Evolutionary conservation across 129 eudicot genomes (phyloP).

Genomic region (Logfia minima): DNA sequence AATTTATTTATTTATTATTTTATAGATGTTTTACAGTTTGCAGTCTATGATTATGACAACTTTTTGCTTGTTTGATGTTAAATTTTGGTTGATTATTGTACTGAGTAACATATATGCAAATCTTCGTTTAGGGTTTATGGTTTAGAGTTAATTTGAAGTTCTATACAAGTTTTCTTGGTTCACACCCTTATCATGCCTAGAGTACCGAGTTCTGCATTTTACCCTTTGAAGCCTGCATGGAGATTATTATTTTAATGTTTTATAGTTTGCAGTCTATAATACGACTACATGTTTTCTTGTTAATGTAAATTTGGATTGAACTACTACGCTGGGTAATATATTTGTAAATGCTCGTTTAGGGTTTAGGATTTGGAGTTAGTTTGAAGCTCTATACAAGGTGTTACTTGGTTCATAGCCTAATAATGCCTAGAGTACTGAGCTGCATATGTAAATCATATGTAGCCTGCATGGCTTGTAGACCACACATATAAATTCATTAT

Average conservation of each 20-base stretch:
- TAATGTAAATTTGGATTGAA: not conserved
- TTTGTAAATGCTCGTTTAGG: not conserved
- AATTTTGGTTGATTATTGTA: too few species aligned
- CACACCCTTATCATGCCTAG: not conserved
- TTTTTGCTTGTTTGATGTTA: not conserved
- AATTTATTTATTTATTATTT: not conserved
- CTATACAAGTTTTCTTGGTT: constrained; percentile 7
- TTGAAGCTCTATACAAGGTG: constrained; percentile 15
- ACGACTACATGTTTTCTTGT: not conserved
- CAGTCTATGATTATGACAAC: not conserved
- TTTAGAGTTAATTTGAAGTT: constrained; percentile 1
- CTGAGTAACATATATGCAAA: constrained; percentile 2
- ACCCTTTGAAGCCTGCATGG: not conserved
- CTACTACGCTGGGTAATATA: not conserved
- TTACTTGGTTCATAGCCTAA: constrained; percentile 13
- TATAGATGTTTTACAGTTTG: not conserved
- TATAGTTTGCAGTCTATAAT: constrained; percentile 6
- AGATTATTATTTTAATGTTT: not conserved
- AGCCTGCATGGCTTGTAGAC: not conserved
- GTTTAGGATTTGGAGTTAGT: not conserved
- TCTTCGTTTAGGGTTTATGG: not conserved
- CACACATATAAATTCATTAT: not conserved
- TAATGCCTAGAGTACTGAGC: not conserved
- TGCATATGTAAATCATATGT: not conserved
- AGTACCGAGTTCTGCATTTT: too few species aligned